These are phyloP conservation scores for Ogataea paradorogensis DNA, from an alignment of 805 yeast genomes.

Conservation along the genomic window DNA sequence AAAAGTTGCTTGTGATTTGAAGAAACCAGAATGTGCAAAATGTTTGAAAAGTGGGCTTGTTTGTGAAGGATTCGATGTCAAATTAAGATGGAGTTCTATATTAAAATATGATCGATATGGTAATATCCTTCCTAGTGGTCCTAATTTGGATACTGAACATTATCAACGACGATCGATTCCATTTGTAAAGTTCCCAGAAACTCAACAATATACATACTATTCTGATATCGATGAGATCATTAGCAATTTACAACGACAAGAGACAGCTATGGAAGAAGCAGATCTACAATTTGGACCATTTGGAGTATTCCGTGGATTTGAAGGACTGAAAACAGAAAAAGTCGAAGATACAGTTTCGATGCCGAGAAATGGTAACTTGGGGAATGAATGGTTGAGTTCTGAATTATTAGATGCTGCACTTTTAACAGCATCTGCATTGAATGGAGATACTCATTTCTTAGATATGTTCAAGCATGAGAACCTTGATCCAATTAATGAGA, in stretches of 20 bases:
- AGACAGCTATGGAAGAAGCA: conserved; percentile 37
- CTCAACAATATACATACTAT: conserved; percentile 59
- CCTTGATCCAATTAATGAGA: conserved; percentile 13
- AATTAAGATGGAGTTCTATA: conserved; percentile 73
- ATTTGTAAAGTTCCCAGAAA: conserved; percentile 68
- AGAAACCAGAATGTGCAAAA: conserved; percentile 65
- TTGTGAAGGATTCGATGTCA: conserved; percentile 83
- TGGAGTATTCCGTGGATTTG: conserved; percentile 65
- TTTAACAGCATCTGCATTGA: conserved; percentile 68
- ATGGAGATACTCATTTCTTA: conserved; percentile 56
- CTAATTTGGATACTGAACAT: conserved; percentile 42
- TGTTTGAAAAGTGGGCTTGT: conserved; percentile 64
- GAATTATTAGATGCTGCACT: conserved; percentile 71
- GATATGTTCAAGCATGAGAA: conserved; percentile 44
- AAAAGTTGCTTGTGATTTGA: conserved; percentile 76
- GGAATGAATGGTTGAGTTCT: conserved; percentile 66
- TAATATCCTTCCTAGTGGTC: conserved; percentile 33
- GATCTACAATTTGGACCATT: conserved; percentile 60
- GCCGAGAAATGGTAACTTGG: conserved; percentile 27
- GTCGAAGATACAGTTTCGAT: conserved; percentile 1
- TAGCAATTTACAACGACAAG: conserved; percentile 48
- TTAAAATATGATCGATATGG: conserved; percentile 49
- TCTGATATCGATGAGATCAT: conserved; percentile 80
- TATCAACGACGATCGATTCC: conserved; percentile 71
- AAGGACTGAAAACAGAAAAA: conserved; percentile 11